These are phyloP conservation scores for Arthromyces matolae DNA, from an alignment of 768 basidiomycete genomes.

Conservation along the genomic window DNA sequence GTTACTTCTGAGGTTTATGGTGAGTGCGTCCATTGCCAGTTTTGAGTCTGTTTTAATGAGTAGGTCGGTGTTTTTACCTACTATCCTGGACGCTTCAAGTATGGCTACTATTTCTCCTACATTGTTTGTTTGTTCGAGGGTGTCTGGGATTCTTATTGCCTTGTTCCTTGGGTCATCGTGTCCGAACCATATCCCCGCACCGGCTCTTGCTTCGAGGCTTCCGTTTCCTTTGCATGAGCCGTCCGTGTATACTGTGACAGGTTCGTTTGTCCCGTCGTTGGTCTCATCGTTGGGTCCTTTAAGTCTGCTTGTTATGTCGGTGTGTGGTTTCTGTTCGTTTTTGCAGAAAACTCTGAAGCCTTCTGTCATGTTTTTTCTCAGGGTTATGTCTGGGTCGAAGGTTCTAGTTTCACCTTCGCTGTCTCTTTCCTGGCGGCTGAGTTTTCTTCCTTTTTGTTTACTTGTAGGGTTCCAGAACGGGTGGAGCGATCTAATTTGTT, in stretches of 20 bases:
- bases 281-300: no score
- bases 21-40: slow-evolving; percentile 20
- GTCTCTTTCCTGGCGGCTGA: no score
- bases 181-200: slow-evolving; percentile 17
- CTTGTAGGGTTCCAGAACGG: no score
- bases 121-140: slow-evolving; percentile 20
- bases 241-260: slow-evolving; percentile 27
- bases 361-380: no score
- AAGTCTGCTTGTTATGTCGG: no score
- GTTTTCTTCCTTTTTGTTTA: no score
- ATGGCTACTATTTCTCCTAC: slow-evolving; percentile 18
- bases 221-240: slow-evolving; percentile 23
- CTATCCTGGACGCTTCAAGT: slow-evolving; percentile 8
- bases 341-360: no score
- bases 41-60: slow-evolving; percentile 21
- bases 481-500: no score
- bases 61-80: slow-evolving; percentile 1
- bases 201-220: slow-evolving; percentile 15
- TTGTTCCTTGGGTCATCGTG: slow-evolving; percentile 14
- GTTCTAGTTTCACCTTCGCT: no score
- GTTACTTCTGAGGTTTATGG: slow-evolving; percentile 13
- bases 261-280: no score
- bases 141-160: slow-evolving; percentile 7
- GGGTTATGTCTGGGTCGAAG: no score
- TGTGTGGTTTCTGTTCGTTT: no score